Conservation (phyloP, 2,329 filamentous ascomycete genomes). For the Scedosporium minutisporum region DNA sequence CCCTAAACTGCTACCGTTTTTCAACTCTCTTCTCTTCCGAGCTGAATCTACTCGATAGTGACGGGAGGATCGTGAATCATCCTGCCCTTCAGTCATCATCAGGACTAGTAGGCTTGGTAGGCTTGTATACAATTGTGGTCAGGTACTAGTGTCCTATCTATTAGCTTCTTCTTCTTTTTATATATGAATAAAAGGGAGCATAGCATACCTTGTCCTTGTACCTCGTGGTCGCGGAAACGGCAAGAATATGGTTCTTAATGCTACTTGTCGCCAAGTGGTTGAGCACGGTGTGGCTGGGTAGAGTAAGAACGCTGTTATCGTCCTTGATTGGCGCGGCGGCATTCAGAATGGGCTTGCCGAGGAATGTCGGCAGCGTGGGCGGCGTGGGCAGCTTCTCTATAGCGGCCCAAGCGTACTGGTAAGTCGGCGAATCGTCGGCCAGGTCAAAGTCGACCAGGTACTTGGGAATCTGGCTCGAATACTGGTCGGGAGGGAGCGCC, state of each 20-base stretch:
- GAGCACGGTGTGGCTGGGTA: conserved; percentile 93
- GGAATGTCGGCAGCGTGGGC: conserved; percentile 77
- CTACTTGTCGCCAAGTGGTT: conserved; percentile 96
- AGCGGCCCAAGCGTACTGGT: conserved; percentile 64
- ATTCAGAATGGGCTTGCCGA: conserved; percentile 92
- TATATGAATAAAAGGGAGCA: neutral
- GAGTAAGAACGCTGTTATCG: conserved; percentile 91
- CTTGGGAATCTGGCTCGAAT: conserved; percentile 66
- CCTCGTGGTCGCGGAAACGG: conserved; percentile 92
- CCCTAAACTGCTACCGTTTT: too few species aligned
- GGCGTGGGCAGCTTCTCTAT: conserved; percentile 74
- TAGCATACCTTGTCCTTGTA: conserved; percentile 80
- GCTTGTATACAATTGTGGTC: conserved; percentile 96
- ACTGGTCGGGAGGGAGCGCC: conserved; percentile 47
- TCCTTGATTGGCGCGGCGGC: conserved; percentile 88
- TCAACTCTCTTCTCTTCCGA: conserved; percentile 5
- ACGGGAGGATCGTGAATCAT: neutral
- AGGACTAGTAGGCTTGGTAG: conserved; percentile 72
- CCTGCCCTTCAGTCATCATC: neutral
- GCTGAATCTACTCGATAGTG: neutral
- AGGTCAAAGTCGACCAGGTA: conserved; percentile 84
- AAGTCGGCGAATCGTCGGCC: conserved; percentile 65
- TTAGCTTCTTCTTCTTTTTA: neutral
- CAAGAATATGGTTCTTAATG: conserved; percentile 92
- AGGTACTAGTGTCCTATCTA: conserved; percentile 59